Percentiles rank a stretch among this genome's conserved stretches.
Evolutionary conservation across 768 basidiomycete genomes (phyloP).

Genomic region (Leucogyrophana mollusca): DNA sequence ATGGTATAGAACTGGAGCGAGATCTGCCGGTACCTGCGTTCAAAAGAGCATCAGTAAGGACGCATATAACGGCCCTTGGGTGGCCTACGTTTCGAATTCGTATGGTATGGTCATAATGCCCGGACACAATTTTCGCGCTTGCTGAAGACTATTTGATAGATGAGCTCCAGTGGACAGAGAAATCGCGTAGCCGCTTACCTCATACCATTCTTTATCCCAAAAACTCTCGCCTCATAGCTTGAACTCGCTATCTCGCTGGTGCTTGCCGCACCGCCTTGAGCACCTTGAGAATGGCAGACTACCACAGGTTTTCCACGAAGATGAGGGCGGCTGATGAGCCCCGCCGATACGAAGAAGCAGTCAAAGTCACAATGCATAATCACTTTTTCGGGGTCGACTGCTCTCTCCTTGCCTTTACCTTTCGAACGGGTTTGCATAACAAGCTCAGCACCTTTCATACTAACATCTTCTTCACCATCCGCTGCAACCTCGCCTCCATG

Average conservation of each 20-base stretch:
- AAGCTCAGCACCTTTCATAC: constrained; percentile 54
- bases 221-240: constrained; percentile 88
- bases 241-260: constrained; percentile 95
- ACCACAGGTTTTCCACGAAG: constrained; percentile 87
- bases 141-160: constrained; percentile 61
- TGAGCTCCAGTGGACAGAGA: background rate
- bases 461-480: constrained; percentile 29
- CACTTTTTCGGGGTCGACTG: constrained; percentile 50
- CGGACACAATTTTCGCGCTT: constrained; percentile 76
- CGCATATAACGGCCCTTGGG: background rate
- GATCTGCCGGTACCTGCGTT: constrained; percentile 73
- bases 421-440: constrained; percentile 47
- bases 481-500: background rate
- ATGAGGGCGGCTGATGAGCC: constrained; percentile 75
- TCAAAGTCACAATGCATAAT: constrained; percentile 97
- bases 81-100: constrained; percentile 78
- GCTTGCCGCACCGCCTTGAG: constrained; percentile 67
- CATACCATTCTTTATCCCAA: constrained; percentile 94
- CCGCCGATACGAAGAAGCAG: constrained; percentile 95
- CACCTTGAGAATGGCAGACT: constrained; percentile 91
- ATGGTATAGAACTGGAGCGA: constrained; percentile 92
- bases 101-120: constrained; percentile 79
- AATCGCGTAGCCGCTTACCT: no score
- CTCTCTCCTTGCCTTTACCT: constrained; percentile 52
- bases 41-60: background rate